These are phyloP conservation scores for Vicia sativa DNA, from an alignment of 306 rosid species.

Conservation along the genomic window DNA sequence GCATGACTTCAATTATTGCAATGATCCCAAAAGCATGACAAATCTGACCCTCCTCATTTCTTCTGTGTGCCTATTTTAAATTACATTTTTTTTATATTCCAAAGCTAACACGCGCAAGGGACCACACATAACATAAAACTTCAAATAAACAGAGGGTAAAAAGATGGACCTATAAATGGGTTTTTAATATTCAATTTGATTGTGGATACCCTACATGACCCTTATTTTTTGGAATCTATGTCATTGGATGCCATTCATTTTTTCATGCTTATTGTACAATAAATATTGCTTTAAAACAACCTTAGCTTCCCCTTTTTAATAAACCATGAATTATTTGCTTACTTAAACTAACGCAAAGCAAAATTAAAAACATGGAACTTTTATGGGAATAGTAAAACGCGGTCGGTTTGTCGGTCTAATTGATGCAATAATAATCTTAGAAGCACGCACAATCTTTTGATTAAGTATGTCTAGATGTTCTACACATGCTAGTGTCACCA, in stretches of 20 bases:
- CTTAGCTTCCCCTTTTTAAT: slow-evolving; percentile 42
- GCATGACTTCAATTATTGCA: slow-evolving; percentile 98
- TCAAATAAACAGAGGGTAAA: background rate
- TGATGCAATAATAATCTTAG: background rate
- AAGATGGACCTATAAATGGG: background rate
- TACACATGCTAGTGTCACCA: no score
- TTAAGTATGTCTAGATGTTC: no score
- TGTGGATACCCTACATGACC: slow-evolving; percentile 3
- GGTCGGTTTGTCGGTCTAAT: slow-evolving; percentile 63
- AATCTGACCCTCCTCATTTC: slow-evolving; percentile 73
- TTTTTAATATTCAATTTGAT: slow-evolving; percentile 5
- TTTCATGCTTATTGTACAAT: slow-evolving; percentile 8
- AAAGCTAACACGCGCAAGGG: slow-evolving; percentile 64
- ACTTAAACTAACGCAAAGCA: slow-evolving; percentile 37
- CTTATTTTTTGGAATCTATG: slow-evolving; percentile 16
- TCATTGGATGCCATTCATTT: slow-evolving; percentile 42
- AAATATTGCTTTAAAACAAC: slow-evolving; percentile 29
- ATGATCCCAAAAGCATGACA: slow-evolving; percentile 99
- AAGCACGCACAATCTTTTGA: no score
- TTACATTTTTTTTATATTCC: slow-evolving; percentile 40
- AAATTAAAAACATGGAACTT: slow-evolving; percentile 41
- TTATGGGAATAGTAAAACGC: slow-evolving; percentile 52
- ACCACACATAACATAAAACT: slow-evolving; percentile 36
- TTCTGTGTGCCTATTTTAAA: slow-evolving; percentile 52
- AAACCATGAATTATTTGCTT: slow-evolving; percentile 26